Percentiles rank a stretch among this genome's conserved stretches.
Evolutionary conservation across 805 yeast genomes (phyloP).

Genomic region (Saccharomyces mikatae): DNA sequence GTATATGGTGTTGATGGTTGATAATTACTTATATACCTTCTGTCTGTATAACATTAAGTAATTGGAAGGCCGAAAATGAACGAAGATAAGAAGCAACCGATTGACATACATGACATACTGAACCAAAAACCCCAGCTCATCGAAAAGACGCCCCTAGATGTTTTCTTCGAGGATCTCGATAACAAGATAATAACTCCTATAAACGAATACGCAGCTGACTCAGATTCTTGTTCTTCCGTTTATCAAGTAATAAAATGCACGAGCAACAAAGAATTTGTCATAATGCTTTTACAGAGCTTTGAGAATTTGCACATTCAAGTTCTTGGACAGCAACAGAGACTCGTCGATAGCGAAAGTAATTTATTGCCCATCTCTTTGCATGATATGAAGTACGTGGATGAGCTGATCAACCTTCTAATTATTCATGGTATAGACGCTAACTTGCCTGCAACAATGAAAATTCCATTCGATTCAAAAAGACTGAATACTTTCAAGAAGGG

Average conservation of each 20-base stretch:
- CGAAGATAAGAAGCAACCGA: conserved; percentile 1
- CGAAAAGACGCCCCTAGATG: conserved; percentile 30
- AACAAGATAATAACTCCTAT: conserved; percentile 12
- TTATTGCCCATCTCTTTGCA: conserved; percentile 64
- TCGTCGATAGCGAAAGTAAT: conserved; percentile 11
- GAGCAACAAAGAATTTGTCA: conserved; percentile 16
- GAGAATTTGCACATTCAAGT: conserved; percentile 10
- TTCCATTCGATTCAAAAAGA: conserved; percentile 55
- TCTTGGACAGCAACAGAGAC: conserved; percentile 5
- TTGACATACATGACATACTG: conserved; percentile 9
- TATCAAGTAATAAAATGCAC: conserved; percentile 11
- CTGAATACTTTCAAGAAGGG: conserved; percentile 40
- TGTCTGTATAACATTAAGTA: background rate
- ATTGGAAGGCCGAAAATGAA: background rate
- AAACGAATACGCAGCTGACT: background rate
- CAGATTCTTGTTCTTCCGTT: background rate
- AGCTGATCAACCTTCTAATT: conserved; percentile 54
- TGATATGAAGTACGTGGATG: conserved; percentile 71
- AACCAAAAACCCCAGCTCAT: conserved; percentile 26
- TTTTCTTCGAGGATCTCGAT: conserved; percentile 19
- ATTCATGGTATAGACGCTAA: conserved; percentile 65
- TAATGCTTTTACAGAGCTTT: conserved; percentile 11
- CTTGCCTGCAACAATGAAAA: conserved; percentile 47
- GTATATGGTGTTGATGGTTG: background rate
- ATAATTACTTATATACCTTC: background rate